Percentiles rank a stretch among this genome's conserved stretches.
These are phyloP conservation scores for Pisolithus thermaeus DNA, from an alignment of 1,284 basidiomycete species.

Conservation along the genomic window DNA sequence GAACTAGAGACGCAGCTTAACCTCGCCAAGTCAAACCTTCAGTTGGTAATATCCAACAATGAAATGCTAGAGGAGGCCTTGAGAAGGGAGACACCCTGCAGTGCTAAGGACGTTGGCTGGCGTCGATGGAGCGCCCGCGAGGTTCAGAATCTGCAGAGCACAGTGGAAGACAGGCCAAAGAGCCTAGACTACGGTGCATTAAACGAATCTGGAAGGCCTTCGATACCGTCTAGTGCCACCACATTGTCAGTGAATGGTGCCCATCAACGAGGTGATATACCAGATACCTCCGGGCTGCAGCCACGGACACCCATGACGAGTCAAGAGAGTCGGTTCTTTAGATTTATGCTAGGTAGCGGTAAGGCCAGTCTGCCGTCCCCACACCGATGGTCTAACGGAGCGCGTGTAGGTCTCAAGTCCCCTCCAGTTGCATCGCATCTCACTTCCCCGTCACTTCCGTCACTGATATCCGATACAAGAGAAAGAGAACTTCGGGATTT, in stretches of 20 bases:
- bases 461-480: conserved; percentile 32
- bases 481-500: conserved; percentile 48
- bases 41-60: conserved; percentile 82
- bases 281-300: conserved; percentile 3
- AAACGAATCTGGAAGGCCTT: conserved; percentile 23
- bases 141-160: conserved; percentile 29
- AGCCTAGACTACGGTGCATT: conserved; percentile 28
- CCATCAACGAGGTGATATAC: conserved; percentile 1
- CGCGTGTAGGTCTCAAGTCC: conserved; percentile 16
- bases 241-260: conserved; percentile 16
- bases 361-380: conserved; percentile 12
- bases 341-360: conserved; percentile 54
- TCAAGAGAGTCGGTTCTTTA: conserved; percentile 56
- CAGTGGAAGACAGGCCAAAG: conserved; percentile 26
- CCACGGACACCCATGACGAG: conserved; percentile 27
- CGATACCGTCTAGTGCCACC: conserved; percentile 13
- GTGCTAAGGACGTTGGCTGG: conserved; percentile 68
- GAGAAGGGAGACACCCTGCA: conserved; percentile 48
- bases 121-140: conserved; percentile 52
- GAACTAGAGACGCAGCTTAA: conserved; percentile 75
- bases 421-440: conserved; percentile 32
- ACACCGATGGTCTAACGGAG: conserved; percentile 6
- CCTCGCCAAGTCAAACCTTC: conserved; percentile 79
- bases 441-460: conserved; percentile 62
- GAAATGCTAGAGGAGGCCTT: conserved; percentile 92